A percentile compares a stretch with the other conserved stretches of the same genome.
Conservation (phyloP, 768 basidiomycete genomes). For the Auriscalpium orientale region DNA sequence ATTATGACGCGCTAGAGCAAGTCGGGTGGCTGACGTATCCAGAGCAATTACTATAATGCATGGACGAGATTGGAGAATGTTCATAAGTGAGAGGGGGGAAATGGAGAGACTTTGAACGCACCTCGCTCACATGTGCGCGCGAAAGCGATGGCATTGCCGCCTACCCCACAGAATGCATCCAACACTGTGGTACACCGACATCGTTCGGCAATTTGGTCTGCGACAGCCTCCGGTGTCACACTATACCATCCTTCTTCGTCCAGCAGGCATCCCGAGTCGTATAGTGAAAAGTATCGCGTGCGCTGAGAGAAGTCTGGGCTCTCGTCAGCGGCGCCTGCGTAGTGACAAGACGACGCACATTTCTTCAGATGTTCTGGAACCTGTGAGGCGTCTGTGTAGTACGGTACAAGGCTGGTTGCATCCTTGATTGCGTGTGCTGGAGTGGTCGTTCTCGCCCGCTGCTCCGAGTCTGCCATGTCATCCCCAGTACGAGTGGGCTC, state of each 20-base stretch:
- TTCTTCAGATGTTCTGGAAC: slow-evolving; percentile 78
- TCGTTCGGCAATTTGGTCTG: slow-evolving; percentile 85
- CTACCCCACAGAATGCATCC: slow-evolving; percentile 96
- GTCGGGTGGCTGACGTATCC: slow-evolving; percentile 76
- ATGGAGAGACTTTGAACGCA: slow-evolving; percentile 28
- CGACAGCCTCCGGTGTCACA: slow-evolving; percentile 91
- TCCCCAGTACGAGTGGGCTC: no score
- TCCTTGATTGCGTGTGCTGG: slow-evolving; percentile 26
- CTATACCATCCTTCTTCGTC: slow-evolving; percentile 99
- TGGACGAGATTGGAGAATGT: neutral
- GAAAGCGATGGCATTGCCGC: slow-evolving; percentile 96
- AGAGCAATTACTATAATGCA: slow-evolving; percentile 78
- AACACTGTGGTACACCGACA: slow-evolving; percentile 80
- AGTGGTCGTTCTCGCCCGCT: no score
- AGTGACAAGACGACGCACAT: slow-evolving; percentile 43
- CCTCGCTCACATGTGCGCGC: slow-evolving; percentile 93
- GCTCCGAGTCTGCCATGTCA: no score
- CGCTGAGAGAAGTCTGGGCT: slow-evolving; percentile 79
- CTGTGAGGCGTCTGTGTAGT: slow-evolving; percentile 53
- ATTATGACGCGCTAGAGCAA: slow-evolving; percentile 89
- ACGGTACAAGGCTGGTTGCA: slow-evolving; percentile 65
- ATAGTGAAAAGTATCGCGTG: slow-evolving; percentile 71
- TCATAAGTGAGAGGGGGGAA: neutral
- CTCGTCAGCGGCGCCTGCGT: neutral
- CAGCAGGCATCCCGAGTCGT: slow-evolving; percentile 74